A percentile compares a stretch with the other conserved stretches of the same genome.
These are phyloP conservation scores for Annulohypoxylon truncatum DNA, from an alignment of 2,329 filamentous ascomycete species.

Conservation along the genomic window DNA sequence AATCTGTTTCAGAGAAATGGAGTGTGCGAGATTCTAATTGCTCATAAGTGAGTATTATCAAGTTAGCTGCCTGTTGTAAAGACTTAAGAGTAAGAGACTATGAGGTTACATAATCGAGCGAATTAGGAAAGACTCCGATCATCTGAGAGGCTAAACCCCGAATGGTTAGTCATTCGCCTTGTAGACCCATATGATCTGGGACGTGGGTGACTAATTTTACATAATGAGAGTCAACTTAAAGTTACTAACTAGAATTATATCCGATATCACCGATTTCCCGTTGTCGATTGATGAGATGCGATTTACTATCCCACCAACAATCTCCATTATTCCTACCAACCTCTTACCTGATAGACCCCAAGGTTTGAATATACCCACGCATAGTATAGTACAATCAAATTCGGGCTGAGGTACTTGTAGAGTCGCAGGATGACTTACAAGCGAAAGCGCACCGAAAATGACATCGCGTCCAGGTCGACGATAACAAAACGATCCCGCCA, in stretches of 20 bases:
- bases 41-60: not conserved
- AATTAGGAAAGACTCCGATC: conserved; percentile 5
- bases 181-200: not conserved
- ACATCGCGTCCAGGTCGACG: conserved; percentile 36
- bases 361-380: not conserved
- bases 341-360: not conserved
- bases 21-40: not conserved
- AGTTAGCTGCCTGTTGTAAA: not conserved
- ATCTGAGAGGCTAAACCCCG: conserved; percentile 1
- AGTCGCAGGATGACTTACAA: conserved; percentile 39
- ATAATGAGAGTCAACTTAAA: not conserved
- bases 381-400: not conserved
- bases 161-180: not conserved
- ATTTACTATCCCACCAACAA: not conserved
- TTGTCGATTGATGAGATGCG: not conserved
- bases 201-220: not conserved
- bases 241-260: not conserved
- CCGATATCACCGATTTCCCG: conserved; percentile 8
- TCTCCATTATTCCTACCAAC: conserved; percentile 15
- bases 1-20: not conserved
- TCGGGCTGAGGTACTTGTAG: not conserved
- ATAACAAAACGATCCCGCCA: conserved; percentile 57
- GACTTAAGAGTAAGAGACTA: not conserved
- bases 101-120: not conserved
- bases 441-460: conserved; percentile 40